Conservation (phyloP, 306 rosid genomes). For the Trifolium pratense region DNA sequence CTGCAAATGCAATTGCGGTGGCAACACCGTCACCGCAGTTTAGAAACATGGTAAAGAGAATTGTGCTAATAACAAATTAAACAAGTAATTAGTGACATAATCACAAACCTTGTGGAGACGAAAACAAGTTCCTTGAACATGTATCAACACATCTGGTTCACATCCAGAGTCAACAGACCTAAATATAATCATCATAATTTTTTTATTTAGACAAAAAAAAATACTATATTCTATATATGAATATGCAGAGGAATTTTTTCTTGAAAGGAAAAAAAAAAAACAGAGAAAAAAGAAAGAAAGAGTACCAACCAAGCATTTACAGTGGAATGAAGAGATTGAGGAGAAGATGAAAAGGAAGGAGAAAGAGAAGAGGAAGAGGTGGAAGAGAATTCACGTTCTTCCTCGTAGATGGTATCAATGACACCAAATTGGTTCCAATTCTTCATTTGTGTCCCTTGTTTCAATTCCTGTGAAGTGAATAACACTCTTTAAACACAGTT, state of each 20-base stretch:
- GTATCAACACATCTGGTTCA: constrained; percentile 61
- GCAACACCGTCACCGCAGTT: neutral
- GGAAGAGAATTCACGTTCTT: constrained; percentile 66
- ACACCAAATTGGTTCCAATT: constrained; percentile 60
- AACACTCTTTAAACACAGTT: constrained; percentile 16
- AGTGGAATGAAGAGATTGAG: constrained; percentile 57
- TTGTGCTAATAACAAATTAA: neutral
- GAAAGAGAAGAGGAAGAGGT: constrained; percentile 70
- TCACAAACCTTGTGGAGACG: constrained; percentile 76
- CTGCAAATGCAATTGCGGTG: neutral
- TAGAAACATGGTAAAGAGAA: neutral
- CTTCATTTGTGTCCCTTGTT: constrained; percentile 39
- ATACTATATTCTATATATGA: neutral
- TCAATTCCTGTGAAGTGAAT: constrained; percentile 6
- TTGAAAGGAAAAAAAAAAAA: too few species aligned
- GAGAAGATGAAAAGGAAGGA: constrained; percentile 60
- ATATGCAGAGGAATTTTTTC: neutral
- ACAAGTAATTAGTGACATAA: neutral
- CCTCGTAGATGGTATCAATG: constrained; percentile 85
- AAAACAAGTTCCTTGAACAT: constrained; percentile 74
- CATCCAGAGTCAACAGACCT: constrained; percentile 62
- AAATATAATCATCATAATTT: neutral
- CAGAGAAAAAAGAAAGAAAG: neutral
- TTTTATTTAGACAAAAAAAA: neutral
- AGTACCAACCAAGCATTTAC: constrained; percentile 78